Evolutionary conservation across 495 filamentous ascomycete species (phyloP).

Genomic region (Filosporella fistucella): DNA sequence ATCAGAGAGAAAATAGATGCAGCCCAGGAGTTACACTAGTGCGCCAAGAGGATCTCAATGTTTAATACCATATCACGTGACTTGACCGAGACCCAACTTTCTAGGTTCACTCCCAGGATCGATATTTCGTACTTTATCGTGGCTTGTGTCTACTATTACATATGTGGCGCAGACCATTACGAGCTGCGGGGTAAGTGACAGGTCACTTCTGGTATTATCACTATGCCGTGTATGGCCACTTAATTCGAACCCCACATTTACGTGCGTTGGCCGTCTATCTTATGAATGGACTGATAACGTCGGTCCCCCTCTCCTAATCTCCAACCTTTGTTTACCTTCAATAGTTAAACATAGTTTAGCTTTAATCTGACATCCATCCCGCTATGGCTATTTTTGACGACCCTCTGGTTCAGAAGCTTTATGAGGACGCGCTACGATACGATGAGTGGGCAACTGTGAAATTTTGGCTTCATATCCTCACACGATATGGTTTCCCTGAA

Average conservation of each 20-base stretch:
- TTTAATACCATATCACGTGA: no score
- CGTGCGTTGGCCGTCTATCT: no score
- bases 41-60: no score
- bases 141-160: neutral
- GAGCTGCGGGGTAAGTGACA: neutral
- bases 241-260: no score
- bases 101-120: no score
- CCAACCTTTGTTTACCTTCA: neutral
- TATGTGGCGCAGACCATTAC: neutral
- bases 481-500: neutral
- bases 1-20: no score
- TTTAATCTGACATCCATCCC: neutral
- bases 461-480: neutral
- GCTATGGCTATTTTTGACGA: neutral
- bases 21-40: no score
- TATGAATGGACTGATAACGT: no score
- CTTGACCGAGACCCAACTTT: no score
- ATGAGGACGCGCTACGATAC: neutral
- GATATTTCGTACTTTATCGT: no score
- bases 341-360: neutral
- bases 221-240: neutral
- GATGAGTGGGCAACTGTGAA: slow-evolving; percentile 1
- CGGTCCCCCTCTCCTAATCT: no score
- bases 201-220: neutral
- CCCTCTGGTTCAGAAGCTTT: neutral